A percentile compares a stretch with the other conserved stretches of the same genome.
Conservation (phyloP, 106 monocot species). For the Dioscorea dumetorum region DNA sequence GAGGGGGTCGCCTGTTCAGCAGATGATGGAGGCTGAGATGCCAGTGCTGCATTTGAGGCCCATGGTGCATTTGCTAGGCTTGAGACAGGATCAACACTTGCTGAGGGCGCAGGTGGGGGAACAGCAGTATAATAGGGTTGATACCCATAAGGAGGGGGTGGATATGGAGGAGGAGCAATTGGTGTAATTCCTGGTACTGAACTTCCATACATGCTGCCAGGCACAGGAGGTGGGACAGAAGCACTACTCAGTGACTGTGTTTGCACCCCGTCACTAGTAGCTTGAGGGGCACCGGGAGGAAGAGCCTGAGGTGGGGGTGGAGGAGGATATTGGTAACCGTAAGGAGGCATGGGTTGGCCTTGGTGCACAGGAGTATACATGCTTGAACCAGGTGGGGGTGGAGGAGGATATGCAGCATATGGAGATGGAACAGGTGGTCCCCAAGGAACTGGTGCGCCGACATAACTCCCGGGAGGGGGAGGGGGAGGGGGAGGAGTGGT, state of each 20-base stretch:
- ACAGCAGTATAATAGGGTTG: conserved; percentile 26
- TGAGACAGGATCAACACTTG: conserved; percentile 16
- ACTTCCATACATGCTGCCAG: conserved; percentile 21
- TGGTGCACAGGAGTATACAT: conserved; percentile 13
- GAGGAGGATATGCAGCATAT: conserved; percentile 43
- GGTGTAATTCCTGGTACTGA: background rate
- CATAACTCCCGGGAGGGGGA: conserved; percentile 53
- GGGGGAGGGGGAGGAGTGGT: conserved; percentile 34
- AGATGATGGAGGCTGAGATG: conserved; percentile 21
- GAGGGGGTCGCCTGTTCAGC: conserved; percentile 17
- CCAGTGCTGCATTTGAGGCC: conserved; percentile 10
- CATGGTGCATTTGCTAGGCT: conserved; percentile 29
- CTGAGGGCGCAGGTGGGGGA: conserved; percentile 18
- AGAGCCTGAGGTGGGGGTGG: conserved; percentile 13
- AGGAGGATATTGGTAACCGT: conserved; percentile 24
- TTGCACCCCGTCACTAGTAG: conserved; percentile 32
- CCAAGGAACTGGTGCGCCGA: conserved; percentile 44
- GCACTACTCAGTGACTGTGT: conserved; percentile 21
- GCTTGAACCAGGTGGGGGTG: conserved; percentile 37
- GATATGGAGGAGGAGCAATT: conserved; percentile 29
- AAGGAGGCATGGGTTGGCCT: conserved; percentile 26
- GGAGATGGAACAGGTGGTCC: conserved; percentile 41
- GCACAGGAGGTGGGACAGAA: conserved; percentile 9
- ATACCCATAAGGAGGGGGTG: conserved; percentile 30
- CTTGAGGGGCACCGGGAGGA: conserved; percentile 27